Evolutionary conservation across 768 basidiomycete genomes (phyloP), one percentile per base, ranked within the genome.

Genomic region (Termitomyces sp.): DNA sequence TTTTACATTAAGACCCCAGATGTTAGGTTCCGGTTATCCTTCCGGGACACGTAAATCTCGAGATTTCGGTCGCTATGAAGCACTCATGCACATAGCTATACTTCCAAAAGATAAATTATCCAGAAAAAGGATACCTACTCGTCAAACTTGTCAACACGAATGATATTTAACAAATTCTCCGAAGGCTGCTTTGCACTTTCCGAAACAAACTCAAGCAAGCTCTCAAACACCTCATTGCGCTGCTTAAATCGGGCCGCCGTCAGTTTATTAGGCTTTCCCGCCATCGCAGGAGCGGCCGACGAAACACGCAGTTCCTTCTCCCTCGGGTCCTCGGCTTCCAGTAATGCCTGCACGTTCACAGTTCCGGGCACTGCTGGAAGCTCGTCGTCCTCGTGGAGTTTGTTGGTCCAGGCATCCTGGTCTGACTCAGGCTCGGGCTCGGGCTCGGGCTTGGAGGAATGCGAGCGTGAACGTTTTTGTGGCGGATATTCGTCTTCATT

Each of bases 181-280:
- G 71, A 69, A 1, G 90, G 90, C 68, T 92, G 81, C 70, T 86
- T 92, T 59, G 81, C 82, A 24, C 78, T 75, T 52, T 80, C 78
- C 30, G 78, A 75, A 13, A 92, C 76, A 68, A 86, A 88, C 60
- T 70, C 76, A 75, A 92, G 70, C 57, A 93, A 61, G 35, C 68
- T 68, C 67, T 91, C 86, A 66, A 92, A 92, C 58, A 88, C 80
- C 60, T 83, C 81, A 52, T 80, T 87, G 38, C 90, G 78, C 70
- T 88, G 85, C 40, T 71, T 72, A 68, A 84, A 90, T 61, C 80
- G 72, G 38, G 75, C 76, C 1, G 76, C 74, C 2, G 79, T 73
- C 54, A 82, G 60, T 52, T 66, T 41, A 3, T 65, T 41, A 8
- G 30, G 20, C 20, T 60, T 51, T 20, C 9, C 40, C 63, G 66